phyloP scores from a whole-genome alignment of 1,284 basidiomycete genomes.

The Sporisorium reilianum region DNA sequence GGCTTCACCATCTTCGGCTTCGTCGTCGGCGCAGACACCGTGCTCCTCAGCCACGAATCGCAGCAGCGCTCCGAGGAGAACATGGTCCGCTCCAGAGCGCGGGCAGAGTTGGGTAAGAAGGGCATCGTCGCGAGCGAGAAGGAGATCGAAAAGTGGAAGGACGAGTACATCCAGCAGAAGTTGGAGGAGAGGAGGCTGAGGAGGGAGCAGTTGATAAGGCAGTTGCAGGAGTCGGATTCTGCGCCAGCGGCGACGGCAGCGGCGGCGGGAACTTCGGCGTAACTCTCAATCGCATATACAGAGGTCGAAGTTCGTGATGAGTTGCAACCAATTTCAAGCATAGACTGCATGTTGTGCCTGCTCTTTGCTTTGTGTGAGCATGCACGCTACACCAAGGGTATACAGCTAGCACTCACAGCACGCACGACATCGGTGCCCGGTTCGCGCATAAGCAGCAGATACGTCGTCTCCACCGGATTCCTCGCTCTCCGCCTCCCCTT shows the following conservation, averaged over 20 bases:
- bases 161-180: conserved; percentile 50
- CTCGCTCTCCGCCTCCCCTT: conserved; percentile 24
- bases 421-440: conserved; percentile 37
- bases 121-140: conserved; percentile 62
- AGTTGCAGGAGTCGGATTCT: conserved; percentile 15
- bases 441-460: conserved; percentile 42
- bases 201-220: conserved; percentile 24
- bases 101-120: conserved; percentile 55
- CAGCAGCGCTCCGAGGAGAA: conserved; percentile 59
- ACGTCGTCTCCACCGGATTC: conserved; percentile 35
- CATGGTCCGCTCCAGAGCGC: conserved; percentile 51
- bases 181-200: conserved; percentile 37
- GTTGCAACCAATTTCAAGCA: not conserved
- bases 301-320: no score
- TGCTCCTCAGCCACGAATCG: conserved; percentile 57
- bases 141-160: conserved; percentile 65
- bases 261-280: no score
- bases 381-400: conserved; percentile 13
- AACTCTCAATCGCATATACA: no score
- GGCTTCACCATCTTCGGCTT: conserved; percentile 64
- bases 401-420: conserved; percentile 31
- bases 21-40: conserved; percentile 62
- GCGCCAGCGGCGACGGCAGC: not conserved
- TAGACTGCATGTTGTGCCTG: not conserved
- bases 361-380: not conserved